phyloP scores from a whole-genome alignment of 129 eudicot genomes.

The Dittrichia graveolens region DNA sequence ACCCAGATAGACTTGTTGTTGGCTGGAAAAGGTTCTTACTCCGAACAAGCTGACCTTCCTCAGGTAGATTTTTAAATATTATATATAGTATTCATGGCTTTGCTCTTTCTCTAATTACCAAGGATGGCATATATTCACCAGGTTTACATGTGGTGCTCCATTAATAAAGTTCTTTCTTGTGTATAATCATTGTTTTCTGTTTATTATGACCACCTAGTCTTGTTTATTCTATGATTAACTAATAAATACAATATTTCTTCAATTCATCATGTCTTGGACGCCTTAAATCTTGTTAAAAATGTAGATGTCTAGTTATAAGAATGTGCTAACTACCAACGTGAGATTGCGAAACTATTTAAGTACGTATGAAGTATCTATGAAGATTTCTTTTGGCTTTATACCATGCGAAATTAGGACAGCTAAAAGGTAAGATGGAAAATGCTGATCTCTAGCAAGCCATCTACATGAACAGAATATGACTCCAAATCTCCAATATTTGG shows the following conservation, averaged over 20 bases:
- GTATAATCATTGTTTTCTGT: background rate
- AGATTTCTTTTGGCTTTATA: constrained; percentile 1
- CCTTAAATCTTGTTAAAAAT: background rate
- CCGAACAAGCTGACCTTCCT: constrained; percentile 87
- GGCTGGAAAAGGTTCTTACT: constrained; percentile 78
- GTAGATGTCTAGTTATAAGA: background rate
- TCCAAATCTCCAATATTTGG: background rate
- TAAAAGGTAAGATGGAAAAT: background rate
- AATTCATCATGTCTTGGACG: background rate
- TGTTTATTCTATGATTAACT: background rate
- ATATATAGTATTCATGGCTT: too few species aligned
- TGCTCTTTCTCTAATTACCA: background rate
- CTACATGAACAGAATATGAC: background rate
- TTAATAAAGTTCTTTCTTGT: background rate
- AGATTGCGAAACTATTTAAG: background rate
- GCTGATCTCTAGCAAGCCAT: background rate
- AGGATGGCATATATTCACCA: too few species aligned
- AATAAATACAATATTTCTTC: background rate
- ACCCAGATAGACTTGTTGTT: constrained; percentile 78
- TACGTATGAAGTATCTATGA: constrained; percentile 13
- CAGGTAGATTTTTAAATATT: constrained; percentile 53
- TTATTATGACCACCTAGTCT: background rate
- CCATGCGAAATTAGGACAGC: background rate
- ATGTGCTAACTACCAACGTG: background rate
- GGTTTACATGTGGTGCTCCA: background rate